Evolutionary conservation across 23 red algal species (phyloP), one percentile per base, ranked within the genome.

Genomic region (Gracilaria domingensis): DNA sequence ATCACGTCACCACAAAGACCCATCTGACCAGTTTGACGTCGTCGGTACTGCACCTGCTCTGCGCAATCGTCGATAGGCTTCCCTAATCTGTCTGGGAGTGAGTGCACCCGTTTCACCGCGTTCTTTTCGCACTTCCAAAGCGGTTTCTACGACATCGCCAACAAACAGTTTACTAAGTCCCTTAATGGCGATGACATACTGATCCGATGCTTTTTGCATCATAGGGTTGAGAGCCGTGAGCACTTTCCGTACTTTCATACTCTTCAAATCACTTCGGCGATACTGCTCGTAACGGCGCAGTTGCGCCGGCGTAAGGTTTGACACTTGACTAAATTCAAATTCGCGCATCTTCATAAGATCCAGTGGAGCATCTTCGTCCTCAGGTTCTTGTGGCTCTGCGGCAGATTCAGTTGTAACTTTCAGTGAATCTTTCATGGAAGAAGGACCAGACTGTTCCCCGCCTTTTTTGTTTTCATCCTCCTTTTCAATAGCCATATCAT

Each of bases 101-200:
- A 96, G 49, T n/a, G 94, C 62, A 12, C 86, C 79, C 8, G 14
- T 80, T 36, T 96, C 94, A 23, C 94, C 96, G 35, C 90, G 83
- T 60, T 94, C 89, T 28, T 79, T 78, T 55, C 74, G 62, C 25
- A 98, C 89, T 23, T 92, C 74, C 34, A 95, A 42, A 29, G 96
- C 96, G 21, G 88, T 95, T 79, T 98, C 96, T 0, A 95, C 86
- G 14, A 98, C 88, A 66, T 98, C 96, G 20, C 96, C 96, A 20
- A 98, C 91, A 93, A 98, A 98, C 88, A 98, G 36, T 75, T 98
- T 98, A 30, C 78, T 92, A 25, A 98, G 74, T 29, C 96, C 96
- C 87, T 98, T 94, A 13, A 98, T 60, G 36, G 96, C 96, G 16
- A 98, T 81, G 11, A 98, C 76, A 37, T 88, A 95, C 28, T 65